Evolutionary conservation across 495 filamentous ascomycete species (phyloP).

Genomic region (Aspergillus homomorphus): DNA sequence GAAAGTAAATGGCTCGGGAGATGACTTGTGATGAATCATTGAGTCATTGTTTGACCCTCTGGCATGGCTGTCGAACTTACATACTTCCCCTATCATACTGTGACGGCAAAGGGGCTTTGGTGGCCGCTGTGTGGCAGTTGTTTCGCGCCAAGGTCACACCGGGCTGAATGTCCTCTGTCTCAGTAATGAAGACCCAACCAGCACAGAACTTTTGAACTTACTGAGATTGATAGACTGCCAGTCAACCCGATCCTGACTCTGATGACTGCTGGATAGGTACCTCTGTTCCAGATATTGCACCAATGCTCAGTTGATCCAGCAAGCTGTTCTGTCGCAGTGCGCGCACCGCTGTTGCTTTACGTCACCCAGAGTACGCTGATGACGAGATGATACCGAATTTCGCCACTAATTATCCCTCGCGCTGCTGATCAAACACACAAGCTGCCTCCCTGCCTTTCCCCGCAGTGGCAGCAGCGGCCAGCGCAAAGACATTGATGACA

Average conservation of each 20-base stretch:
- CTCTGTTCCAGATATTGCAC: neutral
- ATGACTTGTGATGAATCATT: neutral
- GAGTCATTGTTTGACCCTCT: neutral
- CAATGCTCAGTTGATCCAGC: too few relatives aligned
- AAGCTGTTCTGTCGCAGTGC: too few relatives aligned
- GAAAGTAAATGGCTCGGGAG: too few relatives aligned
- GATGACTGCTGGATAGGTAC: neutral
- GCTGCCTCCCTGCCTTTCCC: neutral
- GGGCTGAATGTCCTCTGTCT: neutral
- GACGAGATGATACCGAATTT: neutral
- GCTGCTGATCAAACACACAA: neutral
- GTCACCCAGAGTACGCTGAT: neutral
- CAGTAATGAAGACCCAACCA: neutral
- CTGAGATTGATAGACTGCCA: neutral
- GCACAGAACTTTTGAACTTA: neutral
- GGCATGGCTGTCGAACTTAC: neutral
- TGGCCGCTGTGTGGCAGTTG: too few relatives aligned
- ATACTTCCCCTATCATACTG: neutral
- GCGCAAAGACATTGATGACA: neutral
- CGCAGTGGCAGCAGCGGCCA: neutral
- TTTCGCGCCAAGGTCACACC: neutral
- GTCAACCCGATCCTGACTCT: too few relatives aligned
- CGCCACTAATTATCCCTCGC: neutral
- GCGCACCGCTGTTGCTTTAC: neutral
- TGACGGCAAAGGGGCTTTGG: neutral